Evolutionary conservation across 305 asterid genomes (phyloP).

Genomic region (Ilex paraguariensis): DNA sequence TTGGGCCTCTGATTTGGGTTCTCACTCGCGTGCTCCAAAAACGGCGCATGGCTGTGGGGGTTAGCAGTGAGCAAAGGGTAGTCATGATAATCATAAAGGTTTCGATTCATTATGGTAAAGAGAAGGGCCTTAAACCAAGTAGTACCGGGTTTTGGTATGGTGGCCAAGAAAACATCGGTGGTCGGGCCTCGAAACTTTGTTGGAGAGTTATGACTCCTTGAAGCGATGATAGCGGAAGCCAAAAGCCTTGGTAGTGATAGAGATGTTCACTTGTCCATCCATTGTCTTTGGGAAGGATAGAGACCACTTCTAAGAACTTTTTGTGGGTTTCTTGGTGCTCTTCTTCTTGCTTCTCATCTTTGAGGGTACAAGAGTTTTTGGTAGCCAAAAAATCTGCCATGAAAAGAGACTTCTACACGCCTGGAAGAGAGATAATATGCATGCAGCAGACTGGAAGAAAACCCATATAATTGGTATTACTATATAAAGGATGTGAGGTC

Average conservation of each 20-base stretch:
- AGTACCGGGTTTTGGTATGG: conserved; percentile 1
- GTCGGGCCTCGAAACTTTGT: background rate
- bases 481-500: no score
- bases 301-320: background rate
- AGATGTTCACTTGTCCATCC: conserved; percentile 3
- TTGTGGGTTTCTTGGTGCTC: no score
- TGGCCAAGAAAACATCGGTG: background rate
- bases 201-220: conserved; percentile 16
- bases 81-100: background rate
- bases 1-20: background rate
- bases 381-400: no score
- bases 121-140: conserved; percentile 11
- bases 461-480: no score
- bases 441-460: no score
- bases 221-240: conserved; percentile 13
- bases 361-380: no score
- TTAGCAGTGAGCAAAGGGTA: conserved; percentile 7
- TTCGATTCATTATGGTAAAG: background rate
- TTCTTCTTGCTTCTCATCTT: no score
- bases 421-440: no score
- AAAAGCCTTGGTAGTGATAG: conserved; percentile 15
- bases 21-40: background rate
- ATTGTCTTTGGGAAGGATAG: conserved; percentile 9
- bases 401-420: no score
- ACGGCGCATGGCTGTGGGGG: background rate